Evolutionary conservation across 2,329 filamentous ascomycete genomes (phyloP).

Genomic region (Neofusicoccum laricinum): DNA sequence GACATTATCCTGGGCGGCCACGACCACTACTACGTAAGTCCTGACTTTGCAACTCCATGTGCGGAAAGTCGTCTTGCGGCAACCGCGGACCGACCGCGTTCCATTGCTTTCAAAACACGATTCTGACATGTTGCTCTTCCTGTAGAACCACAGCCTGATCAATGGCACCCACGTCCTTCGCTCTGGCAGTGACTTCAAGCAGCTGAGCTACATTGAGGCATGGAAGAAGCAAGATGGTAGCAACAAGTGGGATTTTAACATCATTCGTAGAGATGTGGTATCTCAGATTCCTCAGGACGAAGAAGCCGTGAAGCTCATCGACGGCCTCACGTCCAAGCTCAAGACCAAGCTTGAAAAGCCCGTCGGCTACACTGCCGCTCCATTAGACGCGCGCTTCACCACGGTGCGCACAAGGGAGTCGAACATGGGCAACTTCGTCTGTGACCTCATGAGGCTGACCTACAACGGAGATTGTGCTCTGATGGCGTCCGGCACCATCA

Average conservation of each 20-base stretch:
- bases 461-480: constrained; percentile 77
- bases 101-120: not conserved
- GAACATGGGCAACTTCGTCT: constrained; percentile 87
- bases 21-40: constrained; percentile 73
- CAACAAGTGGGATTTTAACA: constrained; percentile 73
- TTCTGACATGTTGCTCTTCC: not conserved
- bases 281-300: constrained; percentile 64
- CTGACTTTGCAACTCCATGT: too few relatives aligned
- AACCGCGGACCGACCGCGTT: too few relatives aligned
- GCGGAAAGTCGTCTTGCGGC: too few relatives aligned
- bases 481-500: constrained; percentile 82
- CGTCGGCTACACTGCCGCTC: constrained; percentile 76
- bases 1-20: constrained; percentile 88
- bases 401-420: constrained; percentile 75
- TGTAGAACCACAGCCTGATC: constrained; percentile 60
- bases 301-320: constrained; percentile 60
- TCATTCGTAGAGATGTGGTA: constrained; percentile 70
- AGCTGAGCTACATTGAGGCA: constrained; percentile 83
- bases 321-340: constrained; percentile 68
- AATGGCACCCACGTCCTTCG: constrained; percentile 82
- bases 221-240: constrained; percentile 52
- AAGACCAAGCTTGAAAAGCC: constrained; percentile 77
- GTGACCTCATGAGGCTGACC: constrained; percentile 83
- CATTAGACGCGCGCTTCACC: constrained; percentile 81
- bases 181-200: constrained; percentile 88